Evolutionary conservation across 2,329 filamentous ascomycete genomes (phyloP).

Genomic region (Aquanectria penicillioides): DNA sequence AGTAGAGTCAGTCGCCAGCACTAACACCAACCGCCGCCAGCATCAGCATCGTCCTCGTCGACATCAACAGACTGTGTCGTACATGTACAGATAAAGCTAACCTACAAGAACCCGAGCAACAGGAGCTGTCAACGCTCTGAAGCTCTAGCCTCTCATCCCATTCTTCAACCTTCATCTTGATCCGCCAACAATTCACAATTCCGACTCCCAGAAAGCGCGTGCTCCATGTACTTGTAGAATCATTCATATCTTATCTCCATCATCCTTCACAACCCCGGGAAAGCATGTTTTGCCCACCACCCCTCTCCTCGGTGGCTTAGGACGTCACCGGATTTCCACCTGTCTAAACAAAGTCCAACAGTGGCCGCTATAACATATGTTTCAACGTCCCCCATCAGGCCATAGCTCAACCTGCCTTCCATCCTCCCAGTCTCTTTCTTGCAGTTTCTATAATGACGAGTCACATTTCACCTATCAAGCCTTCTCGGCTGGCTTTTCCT

Average conservation of each 20-base stretch:
- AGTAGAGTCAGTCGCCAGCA: background rate
- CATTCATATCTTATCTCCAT: constrained; percentile 9
- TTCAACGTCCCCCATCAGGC: background rate
- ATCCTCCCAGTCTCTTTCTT: background rate
- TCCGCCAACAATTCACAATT: background rate
- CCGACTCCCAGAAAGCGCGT: constrained; percentile 8
- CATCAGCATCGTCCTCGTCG: background rate
- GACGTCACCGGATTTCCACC: background rate
- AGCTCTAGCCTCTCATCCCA: background rate
- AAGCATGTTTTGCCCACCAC: background rate
- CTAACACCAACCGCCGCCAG: background rate
- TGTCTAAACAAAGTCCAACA: constrained; percentile 17
- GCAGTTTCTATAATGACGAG: background rate
- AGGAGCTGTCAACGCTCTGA: background rate
- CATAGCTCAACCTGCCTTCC: background rate
- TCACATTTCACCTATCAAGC: background rate
- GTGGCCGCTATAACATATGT: background rate
- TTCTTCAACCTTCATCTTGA: background rate
- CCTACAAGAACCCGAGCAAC: constrained; percentile 9
- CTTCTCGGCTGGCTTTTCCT: constrained; percentile 21
- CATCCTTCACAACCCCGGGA: background rate
- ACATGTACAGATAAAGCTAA: constrained; percentile 15
- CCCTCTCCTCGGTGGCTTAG: background rate
- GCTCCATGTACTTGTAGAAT: constrained; percentile 17
- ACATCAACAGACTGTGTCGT: constrained; percentile 4